Evolutionary conservation across 768 basidiomycete species (phyloP), one percentile per base, ranked within the genome.

Genomic region (Calocybe cyanea): DNA sequence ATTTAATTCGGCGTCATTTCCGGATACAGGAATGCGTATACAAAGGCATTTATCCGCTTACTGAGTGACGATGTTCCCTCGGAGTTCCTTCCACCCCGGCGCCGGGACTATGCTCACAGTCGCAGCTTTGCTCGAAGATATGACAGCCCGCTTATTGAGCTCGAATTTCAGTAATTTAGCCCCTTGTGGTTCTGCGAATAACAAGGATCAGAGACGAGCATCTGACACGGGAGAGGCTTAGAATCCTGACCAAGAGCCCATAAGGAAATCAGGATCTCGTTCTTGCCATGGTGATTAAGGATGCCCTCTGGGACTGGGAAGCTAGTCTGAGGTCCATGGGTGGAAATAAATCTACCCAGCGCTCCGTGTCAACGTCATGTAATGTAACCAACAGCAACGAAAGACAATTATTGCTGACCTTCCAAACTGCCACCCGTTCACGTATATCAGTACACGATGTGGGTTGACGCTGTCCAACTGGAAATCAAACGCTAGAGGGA

Each of bases 381-480:
- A 25, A n/a, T 5, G 13, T 32, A n/a, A 32, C 31, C 9, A 32
- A 32, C n/a, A n/a, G 34, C 13, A 35, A 6, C 11, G 25, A 6
- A 5, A 28, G 11, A 28, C 25, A 28, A 28, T 28, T 6, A 11
- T 28, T 6, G 5, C 6, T 23, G 62, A 65, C 67, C 82, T 80
- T 35, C 84, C 85, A 60, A 83, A 82, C 63, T 80, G 77, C 85
- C 85, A 86, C 3, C 84, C 84, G 48, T 86, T 85, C 43, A 86
- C 79, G 42, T 76, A 85, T 23, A 86, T 60, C 19, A 80, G 61
- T 1, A 81, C 80, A n/a, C 84, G 76, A 52, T 84, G 83, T 18
- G 81, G 72, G 41, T 72, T 68, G 2, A 47, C 60, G n/a, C 50
- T 57, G 17, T 70, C 66, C 15, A 75, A 62, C 30, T 77, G 76